Base-by-base conservation (phyloP, 306 rosid species). In the Cucumis hystrix region DNA sequence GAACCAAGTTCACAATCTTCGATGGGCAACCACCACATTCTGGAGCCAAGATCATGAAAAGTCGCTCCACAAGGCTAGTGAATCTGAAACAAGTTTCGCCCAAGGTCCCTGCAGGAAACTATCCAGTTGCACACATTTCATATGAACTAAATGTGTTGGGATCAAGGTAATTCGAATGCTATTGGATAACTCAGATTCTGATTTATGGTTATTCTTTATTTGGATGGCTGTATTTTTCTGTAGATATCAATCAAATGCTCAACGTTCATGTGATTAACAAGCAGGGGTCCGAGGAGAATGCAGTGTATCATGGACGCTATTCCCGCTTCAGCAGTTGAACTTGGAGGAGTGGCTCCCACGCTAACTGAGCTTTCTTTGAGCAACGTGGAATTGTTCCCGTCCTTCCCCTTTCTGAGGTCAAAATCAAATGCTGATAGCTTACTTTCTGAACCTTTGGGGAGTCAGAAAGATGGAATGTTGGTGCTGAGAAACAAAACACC, bases 81-180 rank as follows among this genome's bases (percentile, higher is more conserved):
- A 92, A 92, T 85, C 74, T 87, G 80, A 96, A 96, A 75, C 97
- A 92, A 85, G 88, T 96, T 80, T 89, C 96, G 6, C 97, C 99
- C 37, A 84, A 84, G 76, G 87, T 88, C 73, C 99, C 99, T 37
- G 77, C 89, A 13, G 96, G 98, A n/a, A 89, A 96, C 87, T 92
- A 86, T 83, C 88, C 99, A 8, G 92, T 91, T 81, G 97, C 98
- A 10, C 96, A 89, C 77, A 85, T 96, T 74, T 91, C 96, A 35
- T 96, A 92, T 78, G 99, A 96, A 74, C 81, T 96, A 79, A 92
- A 96, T 74, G 96, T 96, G 66, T 83, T 96, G 80, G 99, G 99
- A 73, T 96, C 99, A 16, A 88, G 99, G 99, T 91, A 89, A 82
- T 60, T 60, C 59, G 1, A 76, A 76, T 28, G 41, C 41, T 40